phyloP scores from a whole-genome alignment of 441 rosid species.

The Populus trichocarpa region DNA sequence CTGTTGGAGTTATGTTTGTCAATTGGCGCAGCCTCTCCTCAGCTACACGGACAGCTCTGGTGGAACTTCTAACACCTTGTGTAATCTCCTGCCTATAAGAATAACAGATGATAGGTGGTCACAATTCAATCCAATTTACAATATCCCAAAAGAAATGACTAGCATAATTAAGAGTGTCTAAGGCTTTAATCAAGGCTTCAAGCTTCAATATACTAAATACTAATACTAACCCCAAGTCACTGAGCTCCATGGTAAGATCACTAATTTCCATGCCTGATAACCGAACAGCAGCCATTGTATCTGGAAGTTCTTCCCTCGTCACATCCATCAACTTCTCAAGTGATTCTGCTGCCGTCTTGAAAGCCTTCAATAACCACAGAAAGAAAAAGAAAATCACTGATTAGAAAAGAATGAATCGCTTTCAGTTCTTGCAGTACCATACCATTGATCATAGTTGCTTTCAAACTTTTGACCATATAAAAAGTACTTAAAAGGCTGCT shows the following conservation, averaged over 20 bases:
- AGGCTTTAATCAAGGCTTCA: not conserved
- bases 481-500: not conserved
- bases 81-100: slow-evolving; percentile 67
- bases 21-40: slow-evolving; percentile 74
- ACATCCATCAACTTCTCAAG: slow-evolving; percentile 81
- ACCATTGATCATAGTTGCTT: too few relatives aligned
- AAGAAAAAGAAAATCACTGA: not conserved
- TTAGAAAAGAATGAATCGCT: not conserved
- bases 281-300: slow-evolving; percentile 87
- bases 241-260: slow-evolving; percentile 87
- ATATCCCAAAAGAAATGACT: not conserved
- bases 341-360: slow-evolving; percentile 84
- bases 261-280: slow-evolving; percentile 93
- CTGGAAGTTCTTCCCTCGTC: slow-evolving; percentile 83
- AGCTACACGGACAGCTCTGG: slow-evolving; percentile 72
- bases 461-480: too few relatives aligned
- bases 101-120: not conserved
- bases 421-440: too few relatives aligned
- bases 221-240: slow-evolving; percentile 69
- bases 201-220: not conserved
- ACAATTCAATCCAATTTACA: not conserved
- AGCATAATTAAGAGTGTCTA: not conserved
- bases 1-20: slow-evolving; percentile 50
- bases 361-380: slow-evolving; percentile 38
- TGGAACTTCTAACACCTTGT: slow-evolving; percentile 77